These are phyloP conservation scores for Pelargonium citronellum DNA, from an alignment of 441 rosid genomes.

Conservation along the genomic window DNA sequence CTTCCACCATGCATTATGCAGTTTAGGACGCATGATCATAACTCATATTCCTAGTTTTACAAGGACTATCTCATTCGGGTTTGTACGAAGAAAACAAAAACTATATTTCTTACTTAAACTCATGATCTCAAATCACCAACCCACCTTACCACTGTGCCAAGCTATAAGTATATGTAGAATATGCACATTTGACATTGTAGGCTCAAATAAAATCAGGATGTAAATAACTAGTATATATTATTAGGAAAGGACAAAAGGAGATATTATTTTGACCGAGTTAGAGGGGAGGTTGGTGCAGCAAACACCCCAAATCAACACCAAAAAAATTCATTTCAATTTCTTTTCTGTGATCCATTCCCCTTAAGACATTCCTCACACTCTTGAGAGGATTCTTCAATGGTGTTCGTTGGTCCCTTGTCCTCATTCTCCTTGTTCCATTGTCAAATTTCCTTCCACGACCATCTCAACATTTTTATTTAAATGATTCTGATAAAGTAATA, in stretches of 20 bases:
- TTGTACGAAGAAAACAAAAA: too few relatives aligned
- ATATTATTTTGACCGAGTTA: conserved; percentile 19
- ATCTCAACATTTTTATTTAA: conserved; percentile 9
- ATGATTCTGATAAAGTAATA: conserved; percentile 18
- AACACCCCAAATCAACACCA: conserved; percentile 33
- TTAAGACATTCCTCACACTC: conserved; percentile 29
- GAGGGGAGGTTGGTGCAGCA: conserved; percentile 54
- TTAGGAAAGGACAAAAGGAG: background rate
- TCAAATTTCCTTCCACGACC: conserved; percentile 16
- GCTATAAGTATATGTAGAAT: too few relatives aligned
- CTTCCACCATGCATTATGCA: too few relatives aligned
- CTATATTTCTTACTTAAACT: too few relatives aligned
- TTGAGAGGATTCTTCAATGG: conserved; percentile 22
- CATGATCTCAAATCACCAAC: too few relatives aligned
- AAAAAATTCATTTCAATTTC: conserved; percentile 1
- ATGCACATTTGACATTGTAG: background rate
- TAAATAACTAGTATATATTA: background rate
- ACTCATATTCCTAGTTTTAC: too few relatives aligned
- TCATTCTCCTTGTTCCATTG: conserved; percentile 27
- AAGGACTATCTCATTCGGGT: too few relatives aligned
- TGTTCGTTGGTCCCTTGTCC: conserved; percentile 28
- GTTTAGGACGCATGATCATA: too few relatives aligned
- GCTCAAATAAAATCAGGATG: background rate
- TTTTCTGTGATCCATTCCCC: conserved; percentile 14
- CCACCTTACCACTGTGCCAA: too few relatives aligned